A percentile compares a stretch with the other conserved stretches of the same genome.
Evolutionary conservation across 306 rosid genomes (phyloP).

Genomic region (Hippophae gyantsensis): DNA sequence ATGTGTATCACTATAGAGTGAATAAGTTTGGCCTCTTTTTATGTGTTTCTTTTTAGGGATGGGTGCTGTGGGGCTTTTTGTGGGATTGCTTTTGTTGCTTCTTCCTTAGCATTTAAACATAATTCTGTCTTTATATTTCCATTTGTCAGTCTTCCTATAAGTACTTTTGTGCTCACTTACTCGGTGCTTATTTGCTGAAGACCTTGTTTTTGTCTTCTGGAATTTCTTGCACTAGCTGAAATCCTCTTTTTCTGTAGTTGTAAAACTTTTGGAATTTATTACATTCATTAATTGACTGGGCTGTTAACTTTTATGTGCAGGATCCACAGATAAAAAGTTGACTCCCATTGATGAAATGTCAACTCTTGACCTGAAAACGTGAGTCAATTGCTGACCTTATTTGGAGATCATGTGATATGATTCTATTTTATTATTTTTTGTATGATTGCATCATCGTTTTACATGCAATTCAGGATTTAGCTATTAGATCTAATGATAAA

Average conservation of each 20-base stretch:
- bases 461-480: neutral
- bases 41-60: neutral
- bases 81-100: too few relatives aligned
- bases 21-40: neutral
- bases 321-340: conserved; percentile 53
- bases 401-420: conserved; percentile 9
- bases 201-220: conserved; percentile 11
- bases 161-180: neutral
- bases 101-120: too few relatives aligned
- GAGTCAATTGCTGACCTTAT: conserved; percentile 26
- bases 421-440: neutral
- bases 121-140: too few relatives aligned
- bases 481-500: conserved; percentile 3
- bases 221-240: neutral
- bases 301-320: conserved; percentile 35
- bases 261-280: neutral
- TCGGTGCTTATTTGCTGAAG: conserved; percentile 4
- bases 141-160: neutral
- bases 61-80: too few relatives aligned
- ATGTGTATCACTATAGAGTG: neutral
- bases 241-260: neutral
- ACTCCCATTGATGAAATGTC: conserved; percentile 66
- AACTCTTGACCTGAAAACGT: conserved; percentile 89
- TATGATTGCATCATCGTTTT: neutral
- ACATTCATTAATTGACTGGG: neutral